phyloP scores from a whole-genome alignment of 1,139 yeast genomes.

The Saccharomyces hybrid region DNA sequence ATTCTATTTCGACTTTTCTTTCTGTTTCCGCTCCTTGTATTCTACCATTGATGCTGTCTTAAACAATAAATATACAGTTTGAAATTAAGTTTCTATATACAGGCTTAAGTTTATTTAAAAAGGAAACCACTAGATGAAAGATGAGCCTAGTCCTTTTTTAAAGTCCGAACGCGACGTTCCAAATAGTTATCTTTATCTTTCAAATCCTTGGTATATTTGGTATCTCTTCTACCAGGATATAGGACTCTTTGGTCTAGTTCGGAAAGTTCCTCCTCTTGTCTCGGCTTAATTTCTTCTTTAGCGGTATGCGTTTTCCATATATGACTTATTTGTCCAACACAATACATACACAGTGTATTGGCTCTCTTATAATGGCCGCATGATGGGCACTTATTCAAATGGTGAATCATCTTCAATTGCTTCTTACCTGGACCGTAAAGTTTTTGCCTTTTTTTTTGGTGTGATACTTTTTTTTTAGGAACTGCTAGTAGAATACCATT shows the following conservation, averaged over 20 bases:
- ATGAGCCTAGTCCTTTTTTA: constrained; percentile 33
- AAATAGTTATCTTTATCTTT: constrained; percentile 59
- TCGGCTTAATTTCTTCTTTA: constrained; percentile 23
- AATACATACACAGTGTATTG: constrained; percentile 87
- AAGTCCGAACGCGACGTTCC: constrained; percentile 49
- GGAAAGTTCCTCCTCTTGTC: constrained; percentile 44
- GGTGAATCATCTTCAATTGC: constrained; percentile 66
- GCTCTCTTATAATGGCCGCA: constrained; percentile 91
- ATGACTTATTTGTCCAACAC: constrained; percentile 72
- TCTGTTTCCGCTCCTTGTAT: neutral
- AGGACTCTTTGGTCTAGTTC: constrained; percentile 57
- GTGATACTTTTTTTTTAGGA: constrained; percentile 89
- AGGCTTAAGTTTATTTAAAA: constrained; percentile 3
- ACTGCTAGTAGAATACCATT: constrained; percentile 76
- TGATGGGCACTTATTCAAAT: constrained; percentile 85
- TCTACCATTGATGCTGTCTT: neutral
- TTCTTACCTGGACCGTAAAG: constrained; percentile 77
- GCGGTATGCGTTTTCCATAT: constrained; percentile 48
- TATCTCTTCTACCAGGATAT: constrained; percentile 68
- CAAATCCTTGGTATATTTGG: constrained; percentile 42
- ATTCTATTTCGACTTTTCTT: neutral
- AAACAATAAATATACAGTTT: neutral
- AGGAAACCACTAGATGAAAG: neutral
- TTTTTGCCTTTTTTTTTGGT: constrained; percentile 75
- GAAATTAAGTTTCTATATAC: constrained; percentile 4